These are phyloP conservation scores for Leccinellum albellum DNA, from an alignment of 768 basidiomycete species.

Conservation along the genomic window DNA sequence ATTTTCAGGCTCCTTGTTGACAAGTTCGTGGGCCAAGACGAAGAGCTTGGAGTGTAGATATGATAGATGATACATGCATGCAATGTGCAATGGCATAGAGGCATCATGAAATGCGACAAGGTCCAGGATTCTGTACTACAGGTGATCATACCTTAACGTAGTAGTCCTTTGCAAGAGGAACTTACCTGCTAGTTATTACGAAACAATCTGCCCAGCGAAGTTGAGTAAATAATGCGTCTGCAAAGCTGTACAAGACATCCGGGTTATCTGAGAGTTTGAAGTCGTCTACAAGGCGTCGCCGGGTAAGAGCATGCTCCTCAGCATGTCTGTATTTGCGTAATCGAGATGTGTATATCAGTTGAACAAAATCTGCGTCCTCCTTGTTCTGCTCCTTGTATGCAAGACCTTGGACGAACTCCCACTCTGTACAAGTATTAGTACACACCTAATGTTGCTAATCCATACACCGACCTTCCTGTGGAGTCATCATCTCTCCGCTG, in stretches of 20 bases:
- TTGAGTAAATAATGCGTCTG: slow-evolving; percentile 82
- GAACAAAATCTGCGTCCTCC: slow-evolving; percentile 87
- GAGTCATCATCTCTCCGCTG: slow-evolving; percentile 92
- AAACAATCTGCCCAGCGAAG: slow-evolving; percentile 96
- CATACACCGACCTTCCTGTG: slow-evolving; percentile 80
- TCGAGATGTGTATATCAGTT: slow-evolving; percentile 87
- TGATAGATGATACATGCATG: slow-evolving; percentile 95
- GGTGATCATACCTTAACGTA: background rate
- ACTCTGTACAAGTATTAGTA: slow-evolving; percentile 55
- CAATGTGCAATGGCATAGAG: slow-evolving; percentile 91
- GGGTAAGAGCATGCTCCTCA: slow-evolving; percentile 75
- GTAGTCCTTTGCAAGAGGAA: background rate
- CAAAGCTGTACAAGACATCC: slow-evolving; percentile 86
- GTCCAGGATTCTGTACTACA: slow-evolving; percentile 65
- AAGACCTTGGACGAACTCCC: slow-evolving; percentile 90
- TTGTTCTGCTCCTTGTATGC: slow-evolving; percentile 79
- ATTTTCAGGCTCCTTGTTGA: slow-evolving; percentile 89
- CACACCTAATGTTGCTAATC: background rate
- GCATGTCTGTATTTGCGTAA: slow-evolving; percentile 87
- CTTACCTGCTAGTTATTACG: slow-evolving; percentile 75
- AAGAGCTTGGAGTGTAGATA: slow-evolving; percentile 92
- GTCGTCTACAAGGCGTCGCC: slow-evolving; percentile 75
- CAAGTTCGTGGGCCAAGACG: slow-evolving; percentile 93
- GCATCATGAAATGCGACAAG: slow-evolving; percentile 82
- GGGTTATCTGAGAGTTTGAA: slow-evolving; percentile 87